phyloP scores from a whole-genome alignment of 2,329 filamentous ascomycete species.

The Cercospora brassicicola region DNA sequence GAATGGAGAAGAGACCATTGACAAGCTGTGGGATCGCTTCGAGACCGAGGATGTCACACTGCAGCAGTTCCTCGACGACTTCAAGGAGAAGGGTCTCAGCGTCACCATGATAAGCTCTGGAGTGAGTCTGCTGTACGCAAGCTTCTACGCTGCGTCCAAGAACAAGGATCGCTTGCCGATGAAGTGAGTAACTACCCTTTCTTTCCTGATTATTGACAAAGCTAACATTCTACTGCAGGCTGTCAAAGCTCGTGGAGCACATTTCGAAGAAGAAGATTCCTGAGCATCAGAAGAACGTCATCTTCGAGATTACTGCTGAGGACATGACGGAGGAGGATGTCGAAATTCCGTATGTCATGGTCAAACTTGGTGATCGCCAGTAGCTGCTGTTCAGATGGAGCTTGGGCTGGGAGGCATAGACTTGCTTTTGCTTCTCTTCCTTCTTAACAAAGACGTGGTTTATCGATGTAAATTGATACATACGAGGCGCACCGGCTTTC shows the following conservation, averaged over 20 bases:
- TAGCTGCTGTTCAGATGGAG: conserved; percentile 23
- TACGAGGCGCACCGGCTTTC: background rate
- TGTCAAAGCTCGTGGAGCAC: conserved; percentile 82
- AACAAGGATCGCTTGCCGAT: conserved; percentile 78
- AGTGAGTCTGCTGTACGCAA: conserved; percentile 89
- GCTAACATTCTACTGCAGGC: conserved; percentile 51
- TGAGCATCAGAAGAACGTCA: conserved; percentile 88
- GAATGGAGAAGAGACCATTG: conserved; percentile 75
- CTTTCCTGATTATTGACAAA: background rate
- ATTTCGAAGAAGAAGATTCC: conserved; percentile 93
- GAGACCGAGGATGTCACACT: conserved; percentile 85
- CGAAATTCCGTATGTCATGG: conserved; percentile 94
- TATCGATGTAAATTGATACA: background rate
- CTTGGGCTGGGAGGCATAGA: background rate
- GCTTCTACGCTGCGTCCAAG: conserved; percentile 82
- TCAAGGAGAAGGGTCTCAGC: conserved; percentile 74
- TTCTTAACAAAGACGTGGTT: background rate
- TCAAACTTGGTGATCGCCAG: conserved; percentile 61
- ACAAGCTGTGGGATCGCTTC: conserved; percentile 98
- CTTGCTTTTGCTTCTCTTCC: background rate
- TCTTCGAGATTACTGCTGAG: conserved; percentile 93
- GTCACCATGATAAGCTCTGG: conserved; percentile 97
- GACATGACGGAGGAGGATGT: conserved; percentile 89
- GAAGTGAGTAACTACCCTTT: conserved; percentile 53
- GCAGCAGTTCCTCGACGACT: conserved; percentile 77